phyloP scores from a whole-genome alignment of 169 alveolate species.

The Plasmodium sp. region DNA sequence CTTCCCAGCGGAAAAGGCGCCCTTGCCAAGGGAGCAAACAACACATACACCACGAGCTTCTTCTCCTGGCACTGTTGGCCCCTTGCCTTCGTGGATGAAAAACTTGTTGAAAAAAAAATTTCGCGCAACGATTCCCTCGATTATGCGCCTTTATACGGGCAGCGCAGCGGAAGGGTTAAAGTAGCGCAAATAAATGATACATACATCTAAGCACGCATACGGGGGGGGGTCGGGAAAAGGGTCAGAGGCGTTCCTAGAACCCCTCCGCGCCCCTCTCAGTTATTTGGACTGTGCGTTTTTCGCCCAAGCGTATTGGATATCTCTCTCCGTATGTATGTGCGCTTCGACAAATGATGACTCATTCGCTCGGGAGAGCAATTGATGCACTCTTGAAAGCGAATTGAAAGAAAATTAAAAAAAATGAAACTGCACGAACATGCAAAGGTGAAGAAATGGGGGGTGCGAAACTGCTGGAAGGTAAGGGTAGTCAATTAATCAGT shows the following conservation, averaged over 20 bases:
- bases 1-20: not conserved
- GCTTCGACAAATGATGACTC: not conserved
- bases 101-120: not conserved
- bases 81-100: not conserved
- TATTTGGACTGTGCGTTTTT: not conserved
- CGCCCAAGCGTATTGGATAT: not conserved
- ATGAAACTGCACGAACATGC: not conserved
- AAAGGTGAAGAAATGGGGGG: not conserved
- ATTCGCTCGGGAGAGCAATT: not conserved
- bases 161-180: not conserved
- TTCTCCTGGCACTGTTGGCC: not conserved
- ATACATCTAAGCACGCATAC: not conserved
- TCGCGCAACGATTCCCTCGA: not conserved
- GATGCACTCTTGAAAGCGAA: not conserved
- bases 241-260: not conserved
- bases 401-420: not conserved
- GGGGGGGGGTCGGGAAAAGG: not conserved
- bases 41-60: not conserved
- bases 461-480: not conserved
- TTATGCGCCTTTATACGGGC: not conserved
- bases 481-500: not conserved
- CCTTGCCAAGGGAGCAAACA: not conserved
- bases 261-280: not conserved
- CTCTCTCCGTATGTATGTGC: not conserved
- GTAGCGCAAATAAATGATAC: not conserved